Conservation (phyloP, 2,329 filamentous ascomycete species). For the Cytospora piceicola region DNA sequence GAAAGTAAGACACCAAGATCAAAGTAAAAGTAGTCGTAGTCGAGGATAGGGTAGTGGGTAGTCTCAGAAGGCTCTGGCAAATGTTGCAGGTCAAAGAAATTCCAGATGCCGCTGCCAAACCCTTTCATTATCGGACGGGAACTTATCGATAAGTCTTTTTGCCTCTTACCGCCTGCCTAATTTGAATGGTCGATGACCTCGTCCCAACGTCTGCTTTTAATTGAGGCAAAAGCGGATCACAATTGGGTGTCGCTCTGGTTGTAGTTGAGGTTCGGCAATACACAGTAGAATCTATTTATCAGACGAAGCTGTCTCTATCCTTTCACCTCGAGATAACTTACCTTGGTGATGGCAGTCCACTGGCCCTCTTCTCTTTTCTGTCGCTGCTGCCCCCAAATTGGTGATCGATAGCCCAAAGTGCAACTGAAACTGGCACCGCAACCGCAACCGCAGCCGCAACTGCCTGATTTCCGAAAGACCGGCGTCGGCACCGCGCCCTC, state of each 20-base stretch:
- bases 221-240: conserved; percentile 3
- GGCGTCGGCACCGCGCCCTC: neutral
- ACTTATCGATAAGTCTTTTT: conserved; percentile 12
- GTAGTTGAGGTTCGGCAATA: neutral
- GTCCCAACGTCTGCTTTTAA: conserved; percentile 5
- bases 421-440: neutral
- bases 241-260: neutral
- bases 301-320: conserved; percentile 1
- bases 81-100: conserved; percentile 6
- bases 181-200: conserved; percentile 2
- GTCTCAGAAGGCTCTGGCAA: neutral
- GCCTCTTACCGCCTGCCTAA: conserved; percentile 22
- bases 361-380: conserved; percentile 7
- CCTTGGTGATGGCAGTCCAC: conserved; percentile 18
- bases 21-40: neutral
- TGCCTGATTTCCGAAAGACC: neutral
- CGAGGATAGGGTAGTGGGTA: neutral
- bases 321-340: neutral
- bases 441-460: neutral
- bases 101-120: conserved; percentile 8
- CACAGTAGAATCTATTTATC: neutral
- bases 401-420: conserved; percentile 9
- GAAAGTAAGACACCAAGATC: neutral
- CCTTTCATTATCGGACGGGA: neutral
- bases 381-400: conserved; percentile 16